Evolutionary conservation across 2,329 filamentous ascomycete genomes (phyloP).

Genomic region (Lithohypha guttulata): DNA sequence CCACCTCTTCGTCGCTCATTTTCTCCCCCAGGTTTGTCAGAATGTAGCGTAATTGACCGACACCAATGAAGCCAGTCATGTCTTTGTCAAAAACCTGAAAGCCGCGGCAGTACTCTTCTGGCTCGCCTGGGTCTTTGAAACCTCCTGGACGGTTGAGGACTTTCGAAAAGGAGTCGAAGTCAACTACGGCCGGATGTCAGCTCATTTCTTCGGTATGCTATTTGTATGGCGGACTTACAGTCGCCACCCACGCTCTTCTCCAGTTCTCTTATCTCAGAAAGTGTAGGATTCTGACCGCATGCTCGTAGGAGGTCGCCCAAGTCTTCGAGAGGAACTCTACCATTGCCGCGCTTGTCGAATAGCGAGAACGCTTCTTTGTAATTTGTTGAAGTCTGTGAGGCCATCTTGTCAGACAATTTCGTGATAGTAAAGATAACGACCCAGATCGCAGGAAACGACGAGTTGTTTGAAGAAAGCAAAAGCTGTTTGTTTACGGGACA

Average conservation of each 20-base stretch:
- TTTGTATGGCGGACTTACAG: slow-evolving; percentile 52
- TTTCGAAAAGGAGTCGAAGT: slow-evolving; percentile 95
- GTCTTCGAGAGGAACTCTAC: slow-evolving; percentile 74
- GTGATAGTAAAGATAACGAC: no score
- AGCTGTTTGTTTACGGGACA: slow-evolving; percentile 8
- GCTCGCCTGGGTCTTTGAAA: slow-evolving; percentile 95
- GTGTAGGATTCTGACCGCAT: slow-evolving; percentile 94
- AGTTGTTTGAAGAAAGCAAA: no score
- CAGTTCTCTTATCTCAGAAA: slow-evolving; percentile 82
- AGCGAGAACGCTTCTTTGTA: slow-evolving; percentile 99
- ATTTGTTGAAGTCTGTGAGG: slow-evolving; percentile 67
- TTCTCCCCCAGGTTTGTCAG: slow-evolving; percentile 97
- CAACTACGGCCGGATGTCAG: slow-evolving; percentile 49
- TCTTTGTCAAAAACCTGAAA: slow-evolving; percentile 99
- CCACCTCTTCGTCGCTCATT: slow-evolving; percentile 97
- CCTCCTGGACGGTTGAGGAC: slow-evolving; percentile 94
- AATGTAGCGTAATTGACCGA: slow-evolving; percentile 94
- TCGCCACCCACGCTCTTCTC: slow-evolving; percentile 83
- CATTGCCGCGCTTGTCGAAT: slow-evolving; percentile 98
- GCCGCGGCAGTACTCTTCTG: slow-evolving; percentile 94
- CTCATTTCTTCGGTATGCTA: background rate
- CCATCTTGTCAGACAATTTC: slow-evolving; percentile 8
- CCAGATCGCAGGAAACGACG: no score
- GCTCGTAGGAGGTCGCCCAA: slow-evolving; percentile 91
- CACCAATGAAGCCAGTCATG: slow-evolving; percentile 93